A percentile compares a stretch with the other conserved stretches of the same genome.
Evolutionary conservation across 495 filamentous ascomycete genomes (phyloP).

Genomic region (Bombardia bombarda): DNA sequence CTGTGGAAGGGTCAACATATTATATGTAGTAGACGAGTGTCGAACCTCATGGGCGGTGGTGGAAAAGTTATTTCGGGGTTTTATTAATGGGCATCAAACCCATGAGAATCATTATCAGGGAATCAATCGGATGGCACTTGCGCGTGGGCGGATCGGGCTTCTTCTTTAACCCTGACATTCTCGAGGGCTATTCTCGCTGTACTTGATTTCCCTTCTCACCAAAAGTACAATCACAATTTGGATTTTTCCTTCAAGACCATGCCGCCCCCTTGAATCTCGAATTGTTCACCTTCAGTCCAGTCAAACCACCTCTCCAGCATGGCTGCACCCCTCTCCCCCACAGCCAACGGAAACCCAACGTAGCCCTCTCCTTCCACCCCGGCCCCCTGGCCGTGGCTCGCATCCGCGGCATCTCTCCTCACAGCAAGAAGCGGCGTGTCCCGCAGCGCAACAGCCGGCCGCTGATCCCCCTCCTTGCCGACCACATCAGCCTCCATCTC

Average conservation of each 20-base stretch:
- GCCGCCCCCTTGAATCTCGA: slow-evolving; percentile 42
- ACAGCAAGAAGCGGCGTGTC: slow-evolving; percentile 56
- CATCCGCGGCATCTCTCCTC: slow-evolving; percentile 14
- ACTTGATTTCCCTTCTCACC: not conserved
- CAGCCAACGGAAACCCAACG: slow-evolving; percentile 45
- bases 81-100: not conserved
- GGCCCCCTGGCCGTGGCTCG: slow-evolving; percentile 37
- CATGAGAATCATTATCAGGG: no score
- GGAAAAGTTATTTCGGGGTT: not conserved
- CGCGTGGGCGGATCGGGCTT: slow-evolving; percentile 5
- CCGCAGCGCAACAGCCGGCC: slow-evolving; percentile 62
- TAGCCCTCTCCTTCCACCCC: slow-evolving; percentile 56
- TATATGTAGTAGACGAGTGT: no score
- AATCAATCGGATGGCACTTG: slow-evolving; percentile 2
- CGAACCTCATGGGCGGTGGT: no score
- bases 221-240: slow-evolving; percentile 37
- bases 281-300: slow-evolving; percentile 65
- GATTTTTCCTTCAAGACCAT: slow-evolving; percentile 44
- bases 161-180: not conserved
- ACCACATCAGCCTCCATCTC: slow-evolving; percentile 57
- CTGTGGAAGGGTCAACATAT: no score
- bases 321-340: slow-evolving; percentile 65
- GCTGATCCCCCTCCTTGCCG: slow-evolving; percentile 57
- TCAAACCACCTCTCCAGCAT: slow-evolving; percentile 68
- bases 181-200: not conserved